phyloP scores from a whole-genome alignment of 2,329 filamentous ascomycete species.

The Fusarium sterilihyphosum region DNA sequence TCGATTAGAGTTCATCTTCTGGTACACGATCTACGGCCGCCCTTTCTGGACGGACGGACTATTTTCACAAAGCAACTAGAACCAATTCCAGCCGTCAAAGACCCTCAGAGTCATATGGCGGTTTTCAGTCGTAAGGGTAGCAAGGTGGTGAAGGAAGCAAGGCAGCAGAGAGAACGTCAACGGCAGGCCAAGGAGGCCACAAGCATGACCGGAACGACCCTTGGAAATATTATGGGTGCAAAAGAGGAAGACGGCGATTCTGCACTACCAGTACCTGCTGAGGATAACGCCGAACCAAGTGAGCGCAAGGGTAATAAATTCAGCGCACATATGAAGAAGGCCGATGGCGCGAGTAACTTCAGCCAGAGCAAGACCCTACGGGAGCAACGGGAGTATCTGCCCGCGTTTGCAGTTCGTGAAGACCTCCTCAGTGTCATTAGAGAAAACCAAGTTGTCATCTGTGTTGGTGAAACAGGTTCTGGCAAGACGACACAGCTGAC shows the following conservation, averaged over 20 bases:
- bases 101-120: conserved; percentile 98
- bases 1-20: conserved; percentile 88
- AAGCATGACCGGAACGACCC: conserved; percentile 87
- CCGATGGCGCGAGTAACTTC: conserved; percentile 87
- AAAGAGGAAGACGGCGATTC: conserved; percentile 95
- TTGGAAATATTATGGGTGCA: conserved; percentile 95
- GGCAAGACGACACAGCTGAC: conserved; percentile 98
- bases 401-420: conserved; percentile 95
- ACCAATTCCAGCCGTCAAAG: conserved; percentile 89
- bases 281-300: conserved; percentile 71
- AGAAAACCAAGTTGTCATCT: conserved; percentile 97
- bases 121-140: conserved; percentile 97
- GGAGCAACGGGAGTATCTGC: conserved; percentile 92
- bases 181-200: conserved; percentile 96
- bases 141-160: conserved; percentile 87
- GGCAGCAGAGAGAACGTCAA: conserved; percentile 92
- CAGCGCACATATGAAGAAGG: conserved; percentile 87
- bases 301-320: conserved; percentile 74
- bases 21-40: conserved; percentile 92
- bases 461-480: conserved; percentile 96
- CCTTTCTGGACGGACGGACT: conserved; percentile 92
- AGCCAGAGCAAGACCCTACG: conserved; percentile 89
- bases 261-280: conserved; percentile 78
- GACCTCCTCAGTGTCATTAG: conserved; percentile 90
- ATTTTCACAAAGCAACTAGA: conserved; percentile 98